phyloP scores from a whole-genome alignment of 2,329 filamentous ascomycete genomes.

The Fusarium vanettenii region DNA sequence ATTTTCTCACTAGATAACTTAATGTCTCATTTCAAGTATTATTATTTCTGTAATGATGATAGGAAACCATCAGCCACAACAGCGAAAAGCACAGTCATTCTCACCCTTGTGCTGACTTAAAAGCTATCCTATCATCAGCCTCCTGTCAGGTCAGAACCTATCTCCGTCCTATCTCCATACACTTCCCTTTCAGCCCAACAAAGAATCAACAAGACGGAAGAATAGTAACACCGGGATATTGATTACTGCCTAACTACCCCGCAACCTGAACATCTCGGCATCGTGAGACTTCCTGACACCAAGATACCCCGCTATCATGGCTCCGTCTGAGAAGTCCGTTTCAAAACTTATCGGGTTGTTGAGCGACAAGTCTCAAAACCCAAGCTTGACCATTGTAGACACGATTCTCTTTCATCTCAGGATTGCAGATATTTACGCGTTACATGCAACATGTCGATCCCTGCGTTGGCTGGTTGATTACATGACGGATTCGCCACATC shows the following conservation, averaged over 20 bases:
- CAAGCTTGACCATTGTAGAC: not conserved
- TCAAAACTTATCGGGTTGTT: not conserved
- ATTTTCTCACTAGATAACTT: slow-evolving; percentile 4
- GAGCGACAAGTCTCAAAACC: not conserved
- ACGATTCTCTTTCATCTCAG: not conserved
- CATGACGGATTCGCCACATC: not conserved
- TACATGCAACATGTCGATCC: not conserved
- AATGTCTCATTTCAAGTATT: not conserved
- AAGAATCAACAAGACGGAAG: not conserved
- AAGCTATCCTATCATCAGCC: too few species aligned
- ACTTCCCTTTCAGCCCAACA: not conserved
- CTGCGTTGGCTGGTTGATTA: not conserved
- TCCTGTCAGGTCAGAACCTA: not conserved
- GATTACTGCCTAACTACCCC: not conserved
- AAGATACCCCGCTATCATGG: not conserved
- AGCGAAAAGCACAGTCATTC: too few species aligned
- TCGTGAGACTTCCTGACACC: not conserved
- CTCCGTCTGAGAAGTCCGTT: not conserved
- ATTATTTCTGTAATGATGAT: too few species aligned
- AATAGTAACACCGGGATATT: not conserved
- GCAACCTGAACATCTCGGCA: not conserved
- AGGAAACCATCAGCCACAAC: too few species aligned
- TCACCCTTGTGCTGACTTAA: too few species aligned
- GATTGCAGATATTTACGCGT: not conserved
- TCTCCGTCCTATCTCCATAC: not conserved